phyloP scores from a whole-genome alignment of 2,329 filamentous ascomycete species.

The Pseudofabraea citricarpa region DNA sequence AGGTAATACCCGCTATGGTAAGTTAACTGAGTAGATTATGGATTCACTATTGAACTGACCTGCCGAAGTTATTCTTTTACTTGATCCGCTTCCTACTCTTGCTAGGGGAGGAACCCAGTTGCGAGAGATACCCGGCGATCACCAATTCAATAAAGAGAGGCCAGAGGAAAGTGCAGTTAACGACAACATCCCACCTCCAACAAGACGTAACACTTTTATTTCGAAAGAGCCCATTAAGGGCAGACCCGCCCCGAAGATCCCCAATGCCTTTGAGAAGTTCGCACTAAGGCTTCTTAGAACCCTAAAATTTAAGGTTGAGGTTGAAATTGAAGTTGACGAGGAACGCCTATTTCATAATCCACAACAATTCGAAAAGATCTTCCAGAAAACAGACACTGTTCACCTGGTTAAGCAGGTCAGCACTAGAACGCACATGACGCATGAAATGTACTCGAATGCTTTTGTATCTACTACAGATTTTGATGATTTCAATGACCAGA shows the following conservation, averaged over 20 bases:
- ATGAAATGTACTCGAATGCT: too few species aligned
- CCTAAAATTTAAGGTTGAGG: too few species aligned
- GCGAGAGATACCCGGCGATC: background rate
- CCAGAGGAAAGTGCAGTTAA: background rate
- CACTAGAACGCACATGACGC: too few species aligned
- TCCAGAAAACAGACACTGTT: too few species aligned
- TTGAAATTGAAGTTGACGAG: too few species aligned
- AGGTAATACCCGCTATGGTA: conserved; percentile 5
- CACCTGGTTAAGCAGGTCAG: too few species aligned
- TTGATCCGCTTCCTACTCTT: conserved; percentile 7
- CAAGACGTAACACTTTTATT: background rate
- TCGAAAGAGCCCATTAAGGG: background rate
- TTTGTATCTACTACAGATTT: too few species aligned
- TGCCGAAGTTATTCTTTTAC: conserved; percentile 5
- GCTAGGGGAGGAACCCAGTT: background rate
- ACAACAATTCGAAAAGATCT: too few species aligned
- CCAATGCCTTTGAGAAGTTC: too few species aligned
- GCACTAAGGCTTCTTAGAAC: too few species aligned
- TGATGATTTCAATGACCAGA: too few species aligned
- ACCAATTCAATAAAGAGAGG: background rate
- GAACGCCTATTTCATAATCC: too few species aligned
- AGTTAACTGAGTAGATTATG: background rate
- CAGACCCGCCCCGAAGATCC: conserved; percentile 1
- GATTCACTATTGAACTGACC: background rate
- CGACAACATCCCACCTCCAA: background rate